A percentile compares a stretch with the other conserved stretches of the same genome.
Evolutionary conservation across 176 grass and related monocot genomes (phyloP).

Genomic region (Oryza australiensis): DNA sequence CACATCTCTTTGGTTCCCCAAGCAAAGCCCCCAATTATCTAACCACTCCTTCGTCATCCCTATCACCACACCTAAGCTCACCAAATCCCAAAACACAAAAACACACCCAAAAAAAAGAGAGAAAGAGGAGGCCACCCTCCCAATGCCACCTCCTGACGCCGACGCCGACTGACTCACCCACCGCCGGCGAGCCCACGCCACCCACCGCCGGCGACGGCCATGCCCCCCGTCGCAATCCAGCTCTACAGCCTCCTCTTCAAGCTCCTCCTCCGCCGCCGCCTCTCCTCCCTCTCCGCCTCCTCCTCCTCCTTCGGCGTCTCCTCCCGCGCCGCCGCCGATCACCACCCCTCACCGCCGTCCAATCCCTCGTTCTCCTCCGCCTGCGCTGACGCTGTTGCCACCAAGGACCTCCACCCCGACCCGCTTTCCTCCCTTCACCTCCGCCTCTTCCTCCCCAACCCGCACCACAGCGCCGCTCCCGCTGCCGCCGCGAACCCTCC

Average conservation of each 20-base stretch:
- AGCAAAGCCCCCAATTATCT: not conserved
- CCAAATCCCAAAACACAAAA: conserved; percentile 3
- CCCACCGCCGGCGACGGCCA: conserved; percentile 29
- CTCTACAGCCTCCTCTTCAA: conserved; percentile 91
- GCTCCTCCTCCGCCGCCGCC: conserved; percentile 67
- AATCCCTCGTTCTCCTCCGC: conserved; percentile 63
- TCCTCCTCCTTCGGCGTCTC: conserved; percentile 54
- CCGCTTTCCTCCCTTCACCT: conserved; percentile 68
- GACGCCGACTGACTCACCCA: conserved; percentile 32
- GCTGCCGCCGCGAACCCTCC: conserved; percentile 10
- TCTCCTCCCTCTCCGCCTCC: conserved; percentile 26
- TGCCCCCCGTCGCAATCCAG: conserved; percentile 67
- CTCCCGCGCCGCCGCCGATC: conserved; percentile 53
- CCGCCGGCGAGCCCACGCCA: conserved; percentile 3
- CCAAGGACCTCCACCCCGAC: conserved; percentile 82
- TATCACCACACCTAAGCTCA: conserved; percentile 32
- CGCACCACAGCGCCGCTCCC: conserved; percentile 17
- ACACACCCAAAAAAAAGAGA: not conserved
- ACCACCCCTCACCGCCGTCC: conserved; percentile 45
- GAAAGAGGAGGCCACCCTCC: not conserved
- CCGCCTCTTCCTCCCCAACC: conserved; percentile 70
- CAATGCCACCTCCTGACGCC: not conserved
- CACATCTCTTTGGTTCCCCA: not conserved
- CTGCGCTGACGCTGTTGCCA: conserved; percentile 56
- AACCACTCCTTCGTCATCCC: not conserved